Conservation (phyloP, 768 basidiomycete genomes). For the Rhizopogon salebrosus region DNA sequence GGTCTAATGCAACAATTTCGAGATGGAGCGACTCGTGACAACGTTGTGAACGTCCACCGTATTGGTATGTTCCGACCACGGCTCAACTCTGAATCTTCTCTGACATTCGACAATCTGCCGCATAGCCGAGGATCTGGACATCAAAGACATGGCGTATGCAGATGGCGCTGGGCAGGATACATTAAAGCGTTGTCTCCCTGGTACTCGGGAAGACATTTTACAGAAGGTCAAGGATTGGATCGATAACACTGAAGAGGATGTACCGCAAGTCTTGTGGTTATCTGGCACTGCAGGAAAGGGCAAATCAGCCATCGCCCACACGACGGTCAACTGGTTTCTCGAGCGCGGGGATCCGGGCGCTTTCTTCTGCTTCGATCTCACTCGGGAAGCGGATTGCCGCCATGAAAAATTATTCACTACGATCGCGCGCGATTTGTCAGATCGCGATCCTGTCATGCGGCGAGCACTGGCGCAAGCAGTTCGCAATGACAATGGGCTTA, state of each 20-base stretch:
- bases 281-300: constrained; percentile 19
- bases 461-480: background rate
- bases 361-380: constrained; percentile 11
- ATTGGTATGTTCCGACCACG: background rate
- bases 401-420: constrained; percentile 10
- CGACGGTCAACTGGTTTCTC: constrained; percentile 4
- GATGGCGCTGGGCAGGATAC: background rate
- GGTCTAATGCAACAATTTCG: background rate
- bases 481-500: background rate
- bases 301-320: constrained; percentile 15
- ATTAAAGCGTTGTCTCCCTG: constrained; percentile 7
- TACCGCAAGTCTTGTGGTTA: constrained; percentile 14
- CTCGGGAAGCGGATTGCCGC: background rate
- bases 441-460: constrained; percentile 1
- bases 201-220: constrained; percentile 18
- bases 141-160: background rate
- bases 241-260: constrained; percentile 4
- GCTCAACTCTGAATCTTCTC: background rate
- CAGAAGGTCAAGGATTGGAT: constrained; percentile 21
- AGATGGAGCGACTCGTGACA: background rate
- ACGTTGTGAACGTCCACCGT: background rate
- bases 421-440: constrained; percentile 15
- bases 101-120: background rate
- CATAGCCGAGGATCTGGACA: background rate
- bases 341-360: constrained; percentile 9